Base-by-base conservation (phyloP, 164 flowering plant genomes). In the Echeveria elegans region DNA sequence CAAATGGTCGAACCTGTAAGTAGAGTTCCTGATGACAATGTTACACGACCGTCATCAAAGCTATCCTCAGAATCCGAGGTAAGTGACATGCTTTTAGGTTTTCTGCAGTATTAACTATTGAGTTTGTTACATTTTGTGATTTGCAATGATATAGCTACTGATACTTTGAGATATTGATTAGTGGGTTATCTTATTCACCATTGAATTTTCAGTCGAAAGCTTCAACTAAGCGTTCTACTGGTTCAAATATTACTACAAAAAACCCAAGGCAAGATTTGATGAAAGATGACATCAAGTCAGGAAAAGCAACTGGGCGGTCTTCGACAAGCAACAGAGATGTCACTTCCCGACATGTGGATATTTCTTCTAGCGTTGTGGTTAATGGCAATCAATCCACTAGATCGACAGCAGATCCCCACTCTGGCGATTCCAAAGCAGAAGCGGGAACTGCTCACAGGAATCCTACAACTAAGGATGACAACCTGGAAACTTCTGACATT, bases 211-310 rank as follows among this genome's bases (percentile, higher is more conserved):
- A 63, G 45, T 63, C 41, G 36, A 63, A n/a, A 34, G 66, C 66
- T 21, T 63, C 24, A 11, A 38, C n/a, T 48, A 23, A 24, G 28
- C 11, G 48, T 43, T 73, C 79, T 34, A 29, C 86, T 91, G 96
- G 56, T 68, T 21, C 89, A 80, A 74, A 66, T 79, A 69, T 60
- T 75, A 75, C 75, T 64, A 2, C 79, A 56, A 92, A 85, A 71
- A 75, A 78, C 41, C 31, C 79, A 32, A 89, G 83, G 73, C 85
- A 78, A 71, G 97, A 90, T 65, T 63, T 58, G 47, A 65, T 59
- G 19, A 95, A 86, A 76, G 97, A 88, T 70, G 97, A 95, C 53
- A 30, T 43, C 52, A 95, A 81, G 75, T 69, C 83, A 69, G 91
- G 85, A 34, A 89, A 85, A 75, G 68, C 79, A 48, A 77, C 70